Evolutionary conservation across 257 asterid species (phyloP), one percentile per base, ranked within the genome.

Genomic region (Ilex aquifolium): DNA sequence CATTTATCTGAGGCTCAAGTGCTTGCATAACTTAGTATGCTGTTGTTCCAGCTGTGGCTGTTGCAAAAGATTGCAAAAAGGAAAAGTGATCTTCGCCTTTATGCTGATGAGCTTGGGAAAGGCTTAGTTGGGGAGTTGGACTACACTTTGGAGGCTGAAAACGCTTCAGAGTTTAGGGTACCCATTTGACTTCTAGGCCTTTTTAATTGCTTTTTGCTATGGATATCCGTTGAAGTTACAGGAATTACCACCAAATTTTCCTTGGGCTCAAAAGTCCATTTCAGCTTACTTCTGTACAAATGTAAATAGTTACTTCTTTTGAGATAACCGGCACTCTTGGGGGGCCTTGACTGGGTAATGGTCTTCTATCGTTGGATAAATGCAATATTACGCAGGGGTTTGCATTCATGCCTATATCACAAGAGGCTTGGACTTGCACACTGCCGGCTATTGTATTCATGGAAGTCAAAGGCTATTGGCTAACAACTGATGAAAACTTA

Each of bases 91-190:
- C 85, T 73, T 74, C 90, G 94, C 60, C 69, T 82, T 17, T 92
- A 92, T 76, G 99, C 97, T 69, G 99, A 92, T 80, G 99, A 92
- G 79, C 95, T 92, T 48, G 99, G 99, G 56, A 89, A 75, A 85
- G 99, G 97, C 73, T 80, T 92, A 71, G 77, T 81, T 55, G 99
- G 97, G 61, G 99, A 92, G 85, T 85, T 92, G 66, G 99, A 92
- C 77, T 92, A 92, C 85, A 87, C 75, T 72, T 72, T 78, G 76
- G 99, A 92, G 80, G 99, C 99, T 61, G 87, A 82, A 65, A 92
- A 92, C 77, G 96, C 91, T 64, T 77, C 74, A 72, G 91, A 87
- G 66, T 92, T 92, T 65, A 78, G 56, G 97, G 97, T 89, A 85
- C 60, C 56, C 64, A 10, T 57, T 58, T 14, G 58, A 31, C 39